phyloP scores from a whole-genome alignment of 2,329 filamentous ascomycete species.

The Blastomyces emzantsi region DNA sequence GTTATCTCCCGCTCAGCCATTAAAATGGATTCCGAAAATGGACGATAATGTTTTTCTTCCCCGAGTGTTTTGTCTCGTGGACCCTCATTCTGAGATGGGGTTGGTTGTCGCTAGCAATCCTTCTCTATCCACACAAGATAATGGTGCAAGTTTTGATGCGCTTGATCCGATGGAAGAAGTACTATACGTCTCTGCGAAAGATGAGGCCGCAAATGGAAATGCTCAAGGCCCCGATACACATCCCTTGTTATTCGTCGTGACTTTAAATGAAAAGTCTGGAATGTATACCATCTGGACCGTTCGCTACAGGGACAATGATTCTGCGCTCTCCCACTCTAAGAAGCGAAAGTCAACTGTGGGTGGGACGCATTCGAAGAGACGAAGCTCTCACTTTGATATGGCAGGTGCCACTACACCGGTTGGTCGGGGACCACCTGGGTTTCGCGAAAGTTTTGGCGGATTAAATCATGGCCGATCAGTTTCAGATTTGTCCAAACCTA shows the following conservation, averaged over 20 bases:
- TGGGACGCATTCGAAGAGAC: constrained; percentile 56
- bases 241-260: constrained; percentile 63
- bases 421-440: constrained; percentile 49
- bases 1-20: constrained; percentile 46
- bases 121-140: constrained; percentile 26
- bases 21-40: constrained; percentile 50
- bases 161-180: constrained; percentile 74
- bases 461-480: constrained; percentile 37
- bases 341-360: constrained; percentile 44
- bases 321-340: constrained; percentile 34
- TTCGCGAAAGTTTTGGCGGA: constrained; percentile 68
- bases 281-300: constrained; percentile 80
- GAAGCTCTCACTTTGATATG: constrained; percentile 55
- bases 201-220: constrained; percentile 33
- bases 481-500: constrained; percentile 33
- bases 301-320: constrained; percentile 63
- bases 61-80: constrained; percentile 70
- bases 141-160: constrained; percentile 41
- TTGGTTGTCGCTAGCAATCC: constrained; percentile 56
- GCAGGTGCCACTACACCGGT: constrained; percentile 71
- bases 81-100: constrained; percentile 78
- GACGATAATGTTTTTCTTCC: constrained; percentile 47
- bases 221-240: neutral
- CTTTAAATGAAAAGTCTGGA: constrained; percentile 65
- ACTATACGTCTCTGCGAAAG: constrained; percentile 65